These are phyloP conservation scores for Blastobotrys persicus DNA, from an alignment of 1,139 yeast genomes.

Conservation along the genomic window DNA sequence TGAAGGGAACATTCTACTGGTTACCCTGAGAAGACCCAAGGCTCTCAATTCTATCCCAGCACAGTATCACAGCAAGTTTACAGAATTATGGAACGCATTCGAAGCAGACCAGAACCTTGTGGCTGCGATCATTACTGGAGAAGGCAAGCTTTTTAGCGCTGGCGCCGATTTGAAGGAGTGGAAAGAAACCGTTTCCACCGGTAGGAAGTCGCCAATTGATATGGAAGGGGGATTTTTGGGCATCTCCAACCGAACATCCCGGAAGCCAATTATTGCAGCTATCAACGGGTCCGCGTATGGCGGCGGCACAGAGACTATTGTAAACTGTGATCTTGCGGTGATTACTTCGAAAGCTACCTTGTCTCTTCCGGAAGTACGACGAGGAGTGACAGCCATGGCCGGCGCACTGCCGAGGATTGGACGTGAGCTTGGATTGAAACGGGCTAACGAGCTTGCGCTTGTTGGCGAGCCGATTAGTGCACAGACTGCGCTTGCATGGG, in stretches of 20 bases:
- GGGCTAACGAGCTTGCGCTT: slow-evolving; percentile 34
- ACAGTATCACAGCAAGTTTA: slow-evolving; percentile 22
- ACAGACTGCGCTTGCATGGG: slow-evolving; percentile 32
- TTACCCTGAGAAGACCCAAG: slow-evolving; percentile 29
- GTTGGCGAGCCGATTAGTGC: slow-evolving; percentile 35
- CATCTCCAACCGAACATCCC: slow-evolving; percentile 30
- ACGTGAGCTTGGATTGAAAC: slow-evolving; percentile 30
- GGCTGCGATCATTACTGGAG: slow-evolving; percentile 35
- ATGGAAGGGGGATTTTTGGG: slow-evolving; percentile 33
- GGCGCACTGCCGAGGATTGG: slow-evolving; percentile 37
- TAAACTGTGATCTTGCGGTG: slow-evolving; percentile 36
- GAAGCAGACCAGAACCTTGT: slow-evolving; percentile 29
- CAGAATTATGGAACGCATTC: slow-evolving; percentile 32
- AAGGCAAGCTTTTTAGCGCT: slow-evolving; percentile 34
- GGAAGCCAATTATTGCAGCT: slow-evolving; percentile 36
- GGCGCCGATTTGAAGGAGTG: slow-evolving; percentile 36
- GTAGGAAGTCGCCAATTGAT: slow-evolving; percentile 7
- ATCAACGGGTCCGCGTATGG: slow-evolving; percentile 35
- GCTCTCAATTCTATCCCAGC: slow-evolving; percentile 28
- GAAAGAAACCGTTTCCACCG: slow-evolving; percentile 14
- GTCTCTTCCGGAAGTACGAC: slow-evolving; percentile 34
- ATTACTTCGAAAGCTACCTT: slow-evolving; percentile 31
- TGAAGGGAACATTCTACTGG: slow-evolving; percentile 24
- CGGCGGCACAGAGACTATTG: slow-evolving; percentile 36
- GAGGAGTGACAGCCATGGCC: slow-evolving; percentile 35